Evolutionary conservation across 2,329 filamentous ascomycete genomes (phyloP).

Genomic region (Aspergillus ruber): DNA sequence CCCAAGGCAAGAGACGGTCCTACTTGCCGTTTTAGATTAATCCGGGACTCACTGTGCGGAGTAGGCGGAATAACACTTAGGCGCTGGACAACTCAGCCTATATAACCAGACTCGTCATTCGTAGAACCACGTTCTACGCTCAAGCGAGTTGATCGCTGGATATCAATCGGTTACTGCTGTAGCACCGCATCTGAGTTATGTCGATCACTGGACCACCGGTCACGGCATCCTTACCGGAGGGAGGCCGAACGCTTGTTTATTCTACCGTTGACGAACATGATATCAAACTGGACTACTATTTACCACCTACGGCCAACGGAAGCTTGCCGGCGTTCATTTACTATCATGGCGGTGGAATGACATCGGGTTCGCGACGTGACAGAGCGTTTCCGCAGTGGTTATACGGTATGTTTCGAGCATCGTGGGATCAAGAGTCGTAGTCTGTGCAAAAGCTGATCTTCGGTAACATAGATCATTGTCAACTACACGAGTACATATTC

Average conservation of each 20-base stretch:
- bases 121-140: too few relatives aligned
- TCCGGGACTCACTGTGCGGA: too few relatives aligned
- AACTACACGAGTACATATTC: constrained; percentile 15
- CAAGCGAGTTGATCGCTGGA: too few relatives aligned
- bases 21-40: too few relatives aligned
- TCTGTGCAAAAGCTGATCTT: neutral
- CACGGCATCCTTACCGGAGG: too few relatives aligned
- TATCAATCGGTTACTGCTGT: too few relatives aligned
- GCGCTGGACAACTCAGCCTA: too few relatives aligned
- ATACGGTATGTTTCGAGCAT: constrained; percentile 6
- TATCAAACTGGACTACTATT: constrained; percentile 16
- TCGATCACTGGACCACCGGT: too few relatives aligned
- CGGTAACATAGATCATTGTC: constrained; percentile 11
- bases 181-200: too few relatives aligned
- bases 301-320: constrained; percentile 5
- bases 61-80: too few relatives aligned
- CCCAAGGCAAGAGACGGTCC: too few relatives aligned
- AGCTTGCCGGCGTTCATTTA: constrained; percentile 14
- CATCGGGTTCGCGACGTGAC: constrained; percentile 13
- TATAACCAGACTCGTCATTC: too few relatives aligned
- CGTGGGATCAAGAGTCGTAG: neutral
- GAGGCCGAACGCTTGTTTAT: constrained; percentile 10
- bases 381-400: constrained; percentile 9
- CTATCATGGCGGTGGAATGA: constrained; percentile 19
- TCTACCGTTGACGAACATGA: constrained; percentile 12